Evolutionary conservation across 495 filamentous ascomycete species (phyloP).

Genomic region (Aspergillus kassunensis): DNA sequence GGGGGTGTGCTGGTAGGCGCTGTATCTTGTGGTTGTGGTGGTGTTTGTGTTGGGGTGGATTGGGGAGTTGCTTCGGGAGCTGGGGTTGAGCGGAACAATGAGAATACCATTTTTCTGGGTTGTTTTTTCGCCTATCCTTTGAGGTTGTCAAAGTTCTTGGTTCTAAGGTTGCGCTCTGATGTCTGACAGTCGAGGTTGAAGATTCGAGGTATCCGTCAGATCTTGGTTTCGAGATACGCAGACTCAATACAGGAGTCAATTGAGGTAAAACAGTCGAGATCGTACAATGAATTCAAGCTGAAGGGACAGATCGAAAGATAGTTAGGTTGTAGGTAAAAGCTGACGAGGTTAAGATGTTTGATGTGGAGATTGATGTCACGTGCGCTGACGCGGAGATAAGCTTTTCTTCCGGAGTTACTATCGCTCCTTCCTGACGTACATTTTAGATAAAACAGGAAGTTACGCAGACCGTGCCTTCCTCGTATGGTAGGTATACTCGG

Average conservation of each 20-base stretch:
- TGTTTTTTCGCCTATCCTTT: not conserved
- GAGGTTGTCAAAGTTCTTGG: too few relatives aligned
- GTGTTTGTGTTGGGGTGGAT: conserved; percentile 6
- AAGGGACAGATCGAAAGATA: not conserved
- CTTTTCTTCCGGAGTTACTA: not conserved
- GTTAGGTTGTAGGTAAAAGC: not conserved
- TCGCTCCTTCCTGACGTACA: not conserved
- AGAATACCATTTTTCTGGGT: conserved; percentile 5
- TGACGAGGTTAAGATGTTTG: conserved; percentile 2
- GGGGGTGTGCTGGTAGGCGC: not conserved
- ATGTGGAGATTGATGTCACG: conserved; percentile 15
- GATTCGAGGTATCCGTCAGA: too few relatives aligned
- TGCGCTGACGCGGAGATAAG: not conserved
- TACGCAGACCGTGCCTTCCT: too few relatives aligned
- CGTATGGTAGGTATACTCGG: too few relatives aligned
- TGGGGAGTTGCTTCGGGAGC: not conserved
- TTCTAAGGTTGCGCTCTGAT: not conserved
- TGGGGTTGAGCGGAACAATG: conserved; percentile 15
- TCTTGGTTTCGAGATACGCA: too few relatives aligned
- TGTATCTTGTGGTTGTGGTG: conserved; percentile 5
- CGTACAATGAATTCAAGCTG: not conserved
- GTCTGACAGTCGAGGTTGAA: too few relatives aligned
- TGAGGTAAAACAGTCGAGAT: too few relatives aligned
- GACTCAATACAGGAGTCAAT: too few relatives aligned
- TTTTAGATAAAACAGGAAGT: not conserved